Evolutionary conservation across 495 filamentous ascomycete genomes (phyloP).

Genomic region (Penicillium dipodomyicola): DNA sequence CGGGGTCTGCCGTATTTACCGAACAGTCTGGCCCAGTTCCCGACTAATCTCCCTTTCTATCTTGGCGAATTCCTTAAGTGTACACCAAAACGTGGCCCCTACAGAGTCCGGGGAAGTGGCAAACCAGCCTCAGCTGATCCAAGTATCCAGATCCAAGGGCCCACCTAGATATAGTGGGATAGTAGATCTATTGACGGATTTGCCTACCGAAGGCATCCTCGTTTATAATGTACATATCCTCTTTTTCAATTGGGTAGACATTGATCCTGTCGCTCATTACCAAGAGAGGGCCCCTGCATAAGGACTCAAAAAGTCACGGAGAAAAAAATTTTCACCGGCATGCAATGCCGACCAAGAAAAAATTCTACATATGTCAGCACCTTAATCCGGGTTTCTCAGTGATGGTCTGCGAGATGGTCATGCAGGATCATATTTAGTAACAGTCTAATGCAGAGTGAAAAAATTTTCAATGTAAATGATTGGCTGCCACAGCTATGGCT

Average conservation of each 20-base stretch:
- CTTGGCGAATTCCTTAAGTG: neutral
- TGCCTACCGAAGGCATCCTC: neutral
- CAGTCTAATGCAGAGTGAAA: slow-evolving; percentile 7
- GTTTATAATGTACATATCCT: neutral
- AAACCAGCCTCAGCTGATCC: slow-evolving; percentile 13
- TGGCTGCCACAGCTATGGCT: neutral
- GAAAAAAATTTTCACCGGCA: slow-evolving; percentile 14
- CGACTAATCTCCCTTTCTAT: neutral
- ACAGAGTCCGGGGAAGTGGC: slow-evolving; percentile 14
- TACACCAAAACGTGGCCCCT: slow-evolving; percentile 7
- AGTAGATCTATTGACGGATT: neutral
- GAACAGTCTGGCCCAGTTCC: slow-evolving; percentile 19
- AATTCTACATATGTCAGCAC: slow-evolving; percentile 4
- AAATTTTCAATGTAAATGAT: slow-evolving; percentile 11
- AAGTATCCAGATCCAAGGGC: slow-evolving; percentile 6
- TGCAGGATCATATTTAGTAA: slow-evolving; percentile 11
- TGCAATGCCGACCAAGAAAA: slow-evolving; percentile 4
- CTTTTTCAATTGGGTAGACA: neutral
- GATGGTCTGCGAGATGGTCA: neutral
- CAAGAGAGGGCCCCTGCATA: slow-evolving; percentile 2
- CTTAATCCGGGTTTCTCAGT: slow-evolving; percentile 3
- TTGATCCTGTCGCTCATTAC: neutral
- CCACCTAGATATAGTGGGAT: slow-evolving; percentile 4
- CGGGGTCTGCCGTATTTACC: slow-evolving; percentile 22
- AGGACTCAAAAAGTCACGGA: neutral